phyloP scores from a whole-genome alignment of 805 yeast genomes.

The Wickerhamiella cacticola region DNA sequence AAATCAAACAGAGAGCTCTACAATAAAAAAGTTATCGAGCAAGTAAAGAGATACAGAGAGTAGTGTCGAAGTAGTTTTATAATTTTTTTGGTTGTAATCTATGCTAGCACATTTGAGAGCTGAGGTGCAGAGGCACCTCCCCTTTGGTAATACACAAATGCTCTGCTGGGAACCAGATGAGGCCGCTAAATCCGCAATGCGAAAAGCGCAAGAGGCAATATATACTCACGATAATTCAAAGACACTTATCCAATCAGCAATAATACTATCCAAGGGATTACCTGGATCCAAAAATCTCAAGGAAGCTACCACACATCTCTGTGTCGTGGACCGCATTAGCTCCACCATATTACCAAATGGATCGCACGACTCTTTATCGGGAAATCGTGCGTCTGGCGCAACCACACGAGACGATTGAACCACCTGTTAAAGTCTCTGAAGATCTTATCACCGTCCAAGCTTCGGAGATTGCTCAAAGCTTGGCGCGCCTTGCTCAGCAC shows the following conservation, averaged over 20 bases:
- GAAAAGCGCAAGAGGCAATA: conserved; percentile 3
- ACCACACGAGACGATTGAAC: conserved; percentile 12
- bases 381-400: conserved; percentile 22
- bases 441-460: conserved; percentile 26
- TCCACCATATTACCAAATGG: conserved; percentile 15
- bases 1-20: conserved; percentile 55
- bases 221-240: not conserved
- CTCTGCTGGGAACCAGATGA: conserved; percentile 10
- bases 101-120: no score
- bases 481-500: conserved; percentile 19
- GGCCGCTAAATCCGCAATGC: conserved; percentile 4
- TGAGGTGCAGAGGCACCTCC: not conserved
- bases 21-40: conserved; percentile 66
- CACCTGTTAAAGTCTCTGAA: conserved; percentile 4
- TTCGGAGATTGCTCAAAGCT: conserved; percentile 17
- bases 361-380: conserved; percentile 22
- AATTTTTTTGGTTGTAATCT: not conserved
- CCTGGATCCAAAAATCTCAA: not conserved
- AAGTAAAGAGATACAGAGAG: conserved; percentile 52
- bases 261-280: not conserved
- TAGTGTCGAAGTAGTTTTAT: not conserved
- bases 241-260: not conserved
- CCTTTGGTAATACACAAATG: not conserved
- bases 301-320: conserved; percentile 1
- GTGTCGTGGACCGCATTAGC: not conserved